Conservation (phyloP, 2,329 filamentous ascomycete genomes). For the Cryoendolithus antarcticus region DNA sequence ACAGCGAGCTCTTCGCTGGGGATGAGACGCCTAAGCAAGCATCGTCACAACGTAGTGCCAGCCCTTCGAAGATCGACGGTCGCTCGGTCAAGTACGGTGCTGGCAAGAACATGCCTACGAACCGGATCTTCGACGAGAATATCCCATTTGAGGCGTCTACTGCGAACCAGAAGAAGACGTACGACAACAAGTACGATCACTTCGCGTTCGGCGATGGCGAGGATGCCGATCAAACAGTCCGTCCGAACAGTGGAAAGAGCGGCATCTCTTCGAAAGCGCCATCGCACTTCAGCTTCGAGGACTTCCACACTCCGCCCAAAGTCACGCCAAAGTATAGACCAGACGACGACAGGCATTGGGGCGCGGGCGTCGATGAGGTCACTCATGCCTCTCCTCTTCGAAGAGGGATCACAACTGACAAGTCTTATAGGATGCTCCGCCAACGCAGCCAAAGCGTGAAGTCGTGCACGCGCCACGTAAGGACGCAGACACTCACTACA, state of each 20-base stretch:
- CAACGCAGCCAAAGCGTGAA: constrained; percentile 46
- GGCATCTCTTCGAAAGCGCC: constrained; percentile 42
- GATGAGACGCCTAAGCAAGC: constrained; percentile 26
- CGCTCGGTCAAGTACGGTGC: constrained; percentile 36
- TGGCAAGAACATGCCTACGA: constrained; percentile 38
- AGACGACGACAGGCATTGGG: constrained; percentile 62
- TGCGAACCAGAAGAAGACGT: constrained; percentile 43
- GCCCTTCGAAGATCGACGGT: constrained; percentile 23
- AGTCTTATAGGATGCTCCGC: constrained; percentile 37
- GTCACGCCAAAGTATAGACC: constrained; percentile 48
- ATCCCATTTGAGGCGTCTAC: constrained; percentile 31
- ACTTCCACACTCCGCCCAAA: constrained; percentile 77
- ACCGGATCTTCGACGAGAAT: constrained; percentile 46
- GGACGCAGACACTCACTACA: constrained; percentile 72
- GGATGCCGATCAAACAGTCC: constrained; percentile 18
- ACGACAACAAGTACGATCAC: constrained; percentile 72
- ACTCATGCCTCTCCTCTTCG: constrained; percentile 12
- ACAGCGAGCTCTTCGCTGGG: constrained; percentile 56
- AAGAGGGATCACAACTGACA: constrained; percentile 5
- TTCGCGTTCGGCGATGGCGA: constrained; percentile 66
- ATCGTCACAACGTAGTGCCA: constrained; percentile 17
- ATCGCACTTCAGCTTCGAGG: constrained; percentile 76
- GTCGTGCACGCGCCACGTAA: constrained; percentile 57
- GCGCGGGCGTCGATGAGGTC: constrained; percentile 60
- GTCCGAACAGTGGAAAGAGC: constrained; percentile 20